phyloP scores from a whole-genome alignment of 768 basidiomycete species.

The Lactarius trivialis region DNA sequence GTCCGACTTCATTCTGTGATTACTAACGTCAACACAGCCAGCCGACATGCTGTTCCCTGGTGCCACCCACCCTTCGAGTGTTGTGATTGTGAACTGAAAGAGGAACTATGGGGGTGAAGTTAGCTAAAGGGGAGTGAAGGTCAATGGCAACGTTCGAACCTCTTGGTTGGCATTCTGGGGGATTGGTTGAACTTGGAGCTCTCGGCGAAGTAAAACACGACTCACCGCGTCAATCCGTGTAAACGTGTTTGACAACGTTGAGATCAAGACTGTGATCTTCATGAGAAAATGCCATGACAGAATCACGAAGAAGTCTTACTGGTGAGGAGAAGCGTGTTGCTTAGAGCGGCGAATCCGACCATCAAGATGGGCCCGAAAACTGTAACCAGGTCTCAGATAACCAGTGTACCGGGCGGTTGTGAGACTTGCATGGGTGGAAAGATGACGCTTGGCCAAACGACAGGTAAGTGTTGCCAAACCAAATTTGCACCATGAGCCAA shows the following conservation, averaged over 20 bases:
- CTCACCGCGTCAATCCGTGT: constrained; percentile 62
- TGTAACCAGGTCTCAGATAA: constrained; percentile 1
- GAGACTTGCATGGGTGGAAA: constrained; percentile 35
- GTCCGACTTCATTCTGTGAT: constrained; percentile 72
- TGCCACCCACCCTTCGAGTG: constrained; percentile 70
- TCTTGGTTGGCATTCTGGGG: constrained; percentile 54
- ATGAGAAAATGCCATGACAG: constrained; percentile 9
- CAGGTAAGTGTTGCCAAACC: constrained; percentile 75
- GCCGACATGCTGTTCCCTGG: neutral
- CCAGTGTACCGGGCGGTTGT: neutral
- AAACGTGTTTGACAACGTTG: constrained; percentile 86
- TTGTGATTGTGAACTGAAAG: constrained; percentile 80
- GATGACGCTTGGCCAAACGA: constrained; percentile 38
- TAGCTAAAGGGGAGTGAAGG: neutral
- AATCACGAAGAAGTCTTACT: constrained; percentile 43
- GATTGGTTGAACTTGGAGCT: neutral
- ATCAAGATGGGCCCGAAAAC: constrained; percentile 74
- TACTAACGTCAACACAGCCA: constrained; percentile 7
- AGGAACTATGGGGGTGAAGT: constrained; percentile 48
- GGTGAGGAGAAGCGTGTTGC: constrained; percentile 72
- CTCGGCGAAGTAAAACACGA: constrained; percentile 1
- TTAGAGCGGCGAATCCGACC: constrained; percentile 71
- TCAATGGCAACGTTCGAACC: constrained; percentile 29
- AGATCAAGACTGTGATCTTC: constrained; percentile 55
- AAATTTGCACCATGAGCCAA: constrained; percentile 83